phyloP scores from a whole-genome alignment of 2,329 filamentous ascomycete species.

The Rhynchosporium agropyri region DNA sequence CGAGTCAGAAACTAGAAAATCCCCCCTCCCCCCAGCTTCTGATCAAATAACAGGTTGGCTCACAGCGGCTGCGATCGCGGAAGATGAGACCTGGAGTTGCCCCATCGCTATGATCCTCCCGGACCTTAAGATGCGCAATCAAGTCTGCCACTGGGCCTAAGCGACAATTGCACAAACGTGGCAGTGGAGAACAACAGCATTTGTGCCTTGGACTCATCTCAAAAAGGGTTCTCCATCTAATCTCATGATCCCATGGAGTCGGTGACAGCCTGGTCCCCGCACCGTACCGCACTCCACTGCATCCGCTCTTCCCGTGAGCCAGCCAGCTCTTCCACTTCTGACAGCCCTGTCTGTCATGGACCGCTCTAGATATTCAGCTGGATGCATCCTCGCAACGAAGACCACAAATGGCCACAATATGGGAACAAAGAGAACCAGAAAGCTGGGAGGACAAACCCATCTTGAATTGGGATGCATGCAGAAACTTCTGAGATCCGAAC shows the following conservation, averaged over 20 bases:
- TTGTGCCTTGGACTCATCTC: neutral
- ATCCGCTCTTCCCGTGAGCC: constrained; percentile 9
- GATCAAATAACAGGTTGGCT: too few relatives aligned
- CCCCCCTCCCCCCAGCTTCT: too few relatives aligned
- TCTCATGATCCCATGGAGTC: constrained; percentile 15
- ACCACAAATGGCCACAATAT: constrained; percentile 9
- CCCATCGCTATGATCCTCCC: constrained; percentile 4
- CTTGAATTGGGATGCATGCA: neutral
- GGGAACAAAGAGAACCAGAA: neutral
- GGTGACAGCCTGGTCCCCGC: constrained; percentile 15
- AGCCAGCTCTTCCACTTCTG: neutral
- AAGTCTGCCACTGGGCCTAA: constrained; percentile 11
- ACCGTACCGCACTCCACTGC: constrained; percentile 12
- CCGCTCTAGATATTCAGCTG: constrained; percentile 21
- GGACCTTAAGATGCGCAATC: constrained; percentile 19
- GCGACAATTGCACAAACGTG: constrained; percentile 5
- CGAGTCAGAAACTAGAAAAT: too few relatives aligned
- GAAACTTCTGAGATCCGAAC: constrained; percentile 14
- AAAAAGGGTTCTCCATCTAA: neutral
- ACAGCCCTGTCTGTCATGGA: constrained; percentile 17
- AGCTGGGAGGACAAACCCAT: neutral
- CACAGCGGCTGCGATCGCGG: constrained; percentile 3
- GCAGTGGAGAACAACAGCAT: neutral
- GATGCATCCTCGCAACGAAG: constrained; percentile 15
- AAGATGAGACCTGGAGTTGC: neutral